Conservation (phyloP, 2,329 filamentous ascomycete species). For the Penicillium sp. region DNA sequence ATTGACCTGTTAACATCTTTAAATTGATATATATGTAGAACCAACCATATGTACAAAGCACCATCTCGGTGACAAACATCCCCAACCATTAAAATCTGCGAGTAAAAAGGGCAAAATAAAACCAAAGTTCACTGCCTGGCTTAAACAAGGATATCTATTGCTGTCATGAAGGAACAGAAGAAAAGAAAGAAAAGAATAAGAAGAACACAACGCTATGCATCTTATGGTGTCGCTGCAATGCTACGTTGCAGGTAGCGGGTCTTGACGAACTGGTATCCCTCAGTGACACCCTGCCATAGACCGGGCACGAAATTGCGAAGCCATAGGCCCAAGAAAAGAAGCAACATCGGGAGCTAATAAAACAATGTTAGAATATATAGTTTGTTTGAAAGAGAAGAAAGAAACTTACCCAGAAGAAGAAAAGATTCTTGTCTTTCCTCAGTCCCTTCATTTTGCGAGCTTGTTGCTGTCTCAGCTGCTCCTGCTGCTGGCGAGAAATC, state of each 20-base stretch:
- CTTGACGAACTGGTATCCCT: constrained; percentile 38
- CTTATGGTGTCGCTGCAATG: constrained; percentile 22
- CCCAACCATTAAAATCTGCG: neutral
- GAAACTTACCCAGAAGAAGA: constrained; percentile 50
- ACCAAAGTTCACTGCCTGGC: neutral
- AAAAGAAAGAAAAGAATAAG: neutral
- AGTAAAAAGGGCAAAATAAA: neutral
- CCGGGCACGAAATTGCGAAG: constrained; percentile 41
- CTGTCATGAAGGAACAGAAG: neutral
- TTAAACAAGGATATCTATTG: constrained; percentile 9
- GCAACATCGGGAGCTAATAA: constrained; percentile 44
- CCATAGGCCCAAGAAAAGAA: constrained; percentile 45
- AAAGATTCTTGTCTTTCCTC: constrained; percentile 49
- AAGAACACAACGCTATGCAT: neutral
- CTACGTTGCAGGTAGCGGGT: constrained; percentile 23
- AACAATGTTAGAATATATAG: constrained; percentile 18
- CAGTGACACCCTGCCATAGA: constrained; percentile 36
- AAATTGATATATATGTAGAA: neutral
- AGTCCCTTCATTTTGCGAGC: constrained; percentile 47
- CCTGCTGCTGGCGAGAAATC: constrained; percentile 44
- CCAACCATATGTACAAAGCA: neutral
- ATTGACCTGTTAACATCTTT: neutral
- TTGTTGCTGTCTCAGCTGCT: constrained; percentile 45
- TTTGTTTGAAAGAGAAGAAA: neutral
- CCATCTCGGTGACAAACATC: neutral